Conservation (phyloP, 345 rosid species). For the Salix arbutifolia region DNA sequence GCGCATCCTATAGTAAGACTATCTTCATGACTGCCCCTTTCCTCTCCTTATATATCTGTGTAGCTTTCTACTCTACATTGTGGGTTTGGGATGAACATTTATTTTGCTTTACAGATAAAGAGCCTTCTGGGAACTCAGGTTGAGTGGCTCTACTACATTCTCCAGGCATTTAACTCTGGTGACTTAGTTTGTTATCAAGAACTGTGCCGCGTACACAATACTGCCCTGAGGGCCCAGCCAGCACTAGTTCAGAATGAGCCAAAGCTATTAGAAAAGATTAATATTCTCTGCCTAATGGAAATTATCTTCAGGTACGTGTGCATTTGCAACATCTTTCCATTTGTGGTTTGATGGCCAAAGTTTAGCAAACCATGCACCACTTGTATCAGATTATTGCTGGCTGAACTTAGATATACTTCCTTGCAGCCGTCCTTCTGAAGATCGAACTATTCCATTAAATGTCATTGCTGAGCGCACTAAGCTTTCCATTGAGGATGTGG, state of each 20-base stretch:
- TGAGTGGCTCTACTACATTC: constrained; percentile 95
- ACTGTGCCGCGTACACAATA: constrained; percentile 75
- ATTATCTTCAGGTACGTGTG: constrained; percentile 81
- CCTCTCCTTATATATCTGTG: background rate
- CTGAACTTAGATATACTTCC: constrained; percentile 8
- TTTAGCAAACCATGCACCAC: background rate
- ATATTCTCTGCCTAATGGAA: constrained; percentile 96
- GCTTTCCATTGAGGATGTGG: constrained; percentile 83
- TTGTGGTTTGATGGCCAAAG: background rate
- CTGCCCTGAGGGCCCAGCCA: constrained; percentile 81
- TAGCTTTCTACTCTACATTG: background rate
- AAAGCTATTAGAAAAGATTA: constrained; percentile 88
- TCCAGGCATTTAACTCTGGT: constrained; percentile 88
- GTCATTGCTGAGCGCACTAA: constrained; percentile 88
- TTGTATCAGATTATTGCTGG: constrained; percentile 2
- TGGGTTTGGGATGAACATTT: constrained; percentile 5
- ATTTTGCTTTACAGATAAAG: constrained; percentile 58
- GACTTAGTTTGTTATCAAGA: constrained; percentile 83
- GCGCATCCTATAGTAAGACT: constrained; percentile 98
- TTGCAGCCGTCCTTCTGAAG: constrained; percentile 95
- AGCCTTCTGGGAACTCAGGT: constrained; percentile 83
- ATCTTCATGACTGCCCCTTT: background rate
- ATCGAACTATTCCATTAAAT: constrained; percentile 80
- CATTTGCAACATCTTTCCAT: background rate
- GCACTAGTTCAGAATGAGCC: constrained; percentile 90